Evolutionary conservation across 495 filamentous ascomycete genomes (phyloP), one percentile per base, ranked within the genome.

Genomic region (Xanthoparmelia taractica): DNA sequence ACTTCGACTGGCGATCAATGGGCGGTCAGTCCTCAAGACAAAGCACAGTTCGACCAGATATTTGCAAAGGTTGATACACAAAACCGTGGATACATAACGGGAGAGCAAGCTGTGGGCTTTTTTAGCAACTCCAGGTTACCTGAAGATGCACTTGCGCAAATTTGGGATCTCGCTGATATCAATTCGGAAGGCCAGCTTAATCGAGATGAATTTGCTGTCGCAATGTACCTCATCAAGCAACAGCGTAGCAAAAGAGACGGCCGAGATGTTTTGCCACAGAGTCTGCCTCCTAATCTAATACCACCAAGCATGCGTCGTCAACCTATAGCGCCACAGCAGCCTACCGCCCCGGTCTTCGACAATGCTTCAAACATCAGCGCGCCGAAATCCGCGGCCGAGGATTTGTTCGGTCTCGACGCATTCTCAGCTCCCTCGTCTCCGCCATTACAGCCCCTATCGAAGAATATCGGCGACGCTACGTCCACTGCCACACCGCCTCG

Each of bases 91-190:
- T 85, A 85, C 59, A 94, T 97, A 61, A 94, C 85, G 58, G 94
- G 87, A 69, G 94, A 97, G 63, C 92, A 97, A 73, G 94, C 95
- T n/a, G 94, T 97, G 8, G 78, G 81, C 4, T 98, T 97, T 73
- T 92, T 98, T 72, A 90, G 89, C 72, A 90, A 96, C 71, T 96
- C 93, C 2, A 87, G 88, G 60, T 80, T 98, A 12, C 82, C 91
- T 0, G 93, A 97, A 67, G 95, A 96, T 71, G 85, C 84, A 11
- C 81, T 98, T 23, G 94, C 95, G n/a, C 86, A 90, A 67, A 95
- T 98, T 65, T 98, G 94, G 94, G 95, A 98, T 72, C 80, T 98
- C 29, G 88, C 95, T 8, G 93, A 97, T 79, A 94, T 97, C 71
- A 88, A 88, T 66, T 92, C 90, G 20, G 89, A 92, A 60, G 94